Base-by-base conservation (phyloP, 306 rosid species). In the Arachis stenosperma region DNA sequence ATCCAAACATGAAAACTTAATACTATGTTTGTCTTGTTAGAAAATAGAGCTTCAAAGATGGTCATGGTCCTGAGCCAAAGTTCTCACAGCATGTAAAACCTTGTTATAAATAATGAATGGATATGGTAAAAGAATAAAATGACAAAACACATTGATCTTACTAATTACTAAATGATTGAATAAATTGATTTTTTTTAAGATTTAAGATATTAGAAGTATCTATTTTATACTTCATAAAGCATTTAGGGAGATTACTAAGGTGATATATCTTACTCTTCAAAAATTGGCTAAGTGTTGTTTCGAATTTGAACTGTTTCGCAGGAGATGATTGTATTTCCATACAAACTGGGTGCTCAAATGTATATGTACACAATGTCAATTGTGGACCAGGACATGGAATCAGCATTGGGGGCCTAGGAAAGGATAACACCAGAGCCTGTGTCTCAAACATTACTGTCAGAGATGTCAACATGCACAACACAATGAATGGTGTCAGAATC, bases 321-420 rank as follows among this genome's bases (percentile, higher is more conserved):
- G 97, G 98, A 61, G 98, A 91, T 78, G 98, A 91, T 40, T 91
- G 98, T 63, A 44, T 94, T 81, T 91, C 98, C 0, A 94, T 91
- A 82, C 98, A 94, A 86, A 94, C 98, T 12, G 98, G 98, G 48
- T 89, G 98, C 81, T 82, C 97, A 52, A 89, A 94, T 7, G 82
- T 94, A 53, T 94, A 89, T 48, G 69, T 94, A 70, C 98, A 94
- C 81, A 91, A 89, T 14, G 90, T 94, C 68, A 84, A 94, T 73
- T 94, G 98, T 7, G 97, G 98, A 43, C 98, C 98, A 40, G 98
- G 98, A 53, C 98, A 94, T 51, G 98, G 98, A 77, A 93, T 93
- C 89, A 93, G 97, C 92, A 93, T 93, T 47, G 98, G 98, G 75
- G 22, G 98, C 81, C 86, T 94, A 42, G 98, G 98, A 63, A 89